A percentile compares a stretch with the other conserved stretches of the same genome.
phyloP scores from a whole-genome alignment of 1,139 yeast species.

The Blastobotrys raffinosifermentans region DNA sequence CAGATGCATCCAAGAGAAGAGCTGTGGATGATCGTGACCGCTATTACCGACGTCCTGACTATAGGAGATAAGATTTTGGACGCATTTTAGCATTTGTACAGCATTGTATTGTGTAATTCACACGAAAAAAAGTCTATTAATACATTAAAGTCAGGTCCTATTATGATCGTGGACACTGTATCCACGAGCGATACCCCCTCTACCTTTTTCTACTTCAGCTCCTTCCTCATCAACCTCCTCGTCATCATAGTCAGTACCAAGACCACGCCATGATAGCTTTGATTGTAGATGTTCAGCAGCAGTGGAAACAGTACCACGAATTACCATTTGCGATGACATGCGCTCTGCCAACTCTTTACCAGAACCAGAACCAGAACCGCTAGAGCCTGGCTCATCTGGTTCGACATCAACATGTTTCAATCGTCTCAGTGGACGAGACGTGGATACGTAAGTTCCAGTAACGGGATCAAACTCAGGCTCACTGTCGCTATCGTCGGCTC shows the following conservation, averaged over 20 bases:
- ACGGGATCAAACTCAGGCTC: constrained; percentile 88
- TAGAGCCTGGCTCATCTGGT: constrained; percentile 26
- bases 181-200: constrained; percentile 84
- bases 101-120: too few relatives aligned
- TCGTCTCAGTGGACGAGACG: constrained; percentile 67
- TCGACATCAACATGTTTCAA: constrained; percentile 60
- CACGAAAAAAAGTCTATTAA: too few relatives aligned
- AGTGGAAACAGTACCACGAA: constrained; percentile 79
- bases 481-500: constrained; percentile 40
- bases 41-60: too few relatives aligned
- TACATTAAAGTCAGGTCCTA: constrained; percentile 13
- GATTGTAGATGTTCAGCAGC: constrained; percentile 73
- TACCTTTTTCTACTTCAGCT: constrained; percentile 70
- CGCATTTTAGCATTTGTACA: too few relatives aligned
- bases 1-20: too few relatives aligned
- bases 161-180: constrained; percentile 40
- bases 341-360: constrained; percentile 46
- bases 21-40: too few relatives aligned
- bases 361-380: neutral
- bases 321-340: constrained; percentile 54
- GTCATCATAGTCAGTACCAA: constrained; percentile 69
- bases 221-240: constrained; percentile 33
- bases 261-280: constrained; percentile 74
- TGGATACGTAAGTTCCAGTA: constrained; percentile 65
- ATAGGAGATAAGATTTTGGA: too few relatives aligned